Percentiles rank a stretch among this genome's conserved stretches.
These are phyloP conservation scores for Leptographium wingfieldii DNA, from an alignment of 2,329 filamentous ascomycete species.

Conservation along the genomic window DNA sequence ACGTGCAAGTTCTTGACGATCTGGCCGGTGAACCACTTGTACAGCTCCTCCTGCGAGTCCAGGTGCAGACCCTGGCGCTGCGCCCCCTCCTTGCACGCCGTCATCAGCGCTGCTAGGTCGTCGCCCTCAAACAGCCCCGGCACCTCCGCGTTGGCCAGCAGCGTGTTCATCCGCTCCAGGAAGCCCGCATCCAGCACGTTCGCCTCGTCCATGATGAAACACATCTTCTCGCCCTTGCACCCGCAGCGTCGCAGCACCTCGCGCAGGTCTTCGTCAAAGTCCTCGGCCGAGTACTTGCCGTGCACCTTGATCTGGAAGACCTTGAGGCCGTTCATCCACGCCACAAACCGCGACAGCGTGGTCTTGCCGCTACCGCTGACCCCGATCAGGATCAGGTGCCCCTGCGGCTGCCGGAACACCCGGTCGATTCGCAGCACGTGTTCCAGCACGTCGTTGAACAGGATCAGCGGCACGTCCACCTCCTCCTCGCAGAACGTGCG, in stretches of 20 bases:
- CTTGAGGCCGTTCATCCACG: slow-evolving; percentile 99
- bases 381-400: slow-evolving; percentile 95
- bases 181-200: slow-evolving; percentile 98
- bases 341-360: slow-evolving; percentile 91
- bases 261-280: slow-evolving; percentile 95
- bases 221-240: slow-evolving; percentile 98
- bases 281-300: slow-evolving; percentile 92
- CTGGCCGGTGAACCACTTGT: slow-evolving; percentile 99
- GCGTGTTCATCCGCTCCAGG: slow-evolving; percentile 96
- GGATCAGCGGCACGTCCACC: slow-evolving; percentile 90
- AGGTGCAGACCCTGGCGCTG: slow-evolving; percentile 90
- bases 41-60: slow-evolving; percentile 97
- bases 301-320: slow-evolving; percentile 99
- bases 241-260: slow-evolving; percentile 87
- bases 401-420: slow-evolving; percentile 96
- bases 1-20: slow-evolving; percentile 99
- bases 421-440: slow-evolving; percentile 97
- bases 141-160: slow-evolving; percentile 98
- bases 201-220: slow-evolving; percentile 99
- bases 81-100: slow-evolving; percentile 94
- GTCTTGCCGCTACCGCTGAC: slow-evolving; percentile 98
- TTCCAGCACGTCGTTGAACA: slow-evolving; percentile 99
- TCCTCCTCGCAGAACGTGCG: slow-evolving; percentile 99
- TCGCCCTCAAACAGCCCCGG: slow-evolving; percentile 98
- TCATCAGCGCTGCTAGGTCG: slow-evolving; percentile 97